phyloP scores from a whole-genome alignment of 768 basidiomycete genomes.

The Suillus ampliporus region DNA sequence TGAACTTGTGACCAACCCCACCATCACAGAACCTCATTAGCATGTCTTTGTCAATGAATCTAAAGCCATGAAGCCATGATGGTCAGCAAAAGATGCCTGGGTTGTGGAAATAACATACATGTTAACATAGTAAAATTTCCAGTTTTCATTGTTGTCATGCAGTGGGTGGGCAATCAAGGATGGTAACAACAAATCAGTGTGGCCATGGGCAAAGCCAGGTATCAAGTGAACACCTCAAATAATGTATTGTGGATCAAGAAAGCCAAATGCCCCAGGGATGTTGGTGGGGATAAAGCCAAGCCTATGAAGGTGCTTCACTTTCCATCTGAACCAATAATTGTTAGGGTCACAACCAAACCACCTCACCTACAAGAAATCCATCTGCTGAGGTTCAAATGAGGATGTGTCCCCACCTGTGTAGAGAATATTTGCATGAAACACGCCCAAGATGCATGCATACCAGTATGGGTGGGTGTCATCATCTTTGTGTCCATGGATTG shows the following conservation, averaged over 20 bases:
- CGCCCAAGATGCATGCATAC: constrained; percentile 35
- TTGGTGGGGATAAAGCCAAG: constrained; percentile 30
- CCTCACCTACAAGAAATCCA: constrained; percentile 36
- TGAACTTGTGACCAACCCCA: constrained; percentile 37
- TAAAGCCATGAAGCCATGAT: constrained; percentile 23
- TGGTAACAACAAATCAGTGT: constrained; percentile 23
- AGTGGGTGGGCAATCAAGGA: constrained; percentile 12
- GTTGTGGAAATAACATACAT: constrained; percentile 22
- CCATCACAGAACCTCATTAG: constrained; percentile 39
- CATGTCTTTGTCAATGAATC: constrained; percentile 50
- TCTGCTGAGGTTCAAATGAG: constrained; percentile 11
- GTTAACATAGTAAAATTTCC: constrained; percentile 38
- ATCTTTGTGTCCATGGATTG: constrained; percentile 38
- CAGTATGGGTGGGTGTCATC: constrained; percentile 44
- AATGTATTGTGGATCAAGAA: constrained; percentile 19
- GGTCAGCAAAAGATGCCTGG: constrained; percentile 30
- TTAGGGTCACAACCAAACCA: constrained; percentile 28
- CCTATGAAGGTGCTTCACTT: constrained; percentile 35
- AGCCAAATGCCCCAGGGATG: constrained; percentile 18
- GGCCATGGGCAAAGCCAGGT: constrained; percentile 25
- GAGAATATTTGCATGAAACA: constrained; percentile 20
- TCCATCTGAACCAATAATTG: constrained; percentile 31
- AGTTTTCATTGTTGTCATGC: constrained; percentile 30
- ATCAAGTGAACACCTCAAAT: constrained; percentile 20
- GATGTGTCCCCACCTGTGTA: background rate